A percentile compares a stretch with the other conserved stretches of the same genome.
Evolutionary conservation across 441 rosid species (phyloP).

Genomic region (Brassica balearica): DNA sequence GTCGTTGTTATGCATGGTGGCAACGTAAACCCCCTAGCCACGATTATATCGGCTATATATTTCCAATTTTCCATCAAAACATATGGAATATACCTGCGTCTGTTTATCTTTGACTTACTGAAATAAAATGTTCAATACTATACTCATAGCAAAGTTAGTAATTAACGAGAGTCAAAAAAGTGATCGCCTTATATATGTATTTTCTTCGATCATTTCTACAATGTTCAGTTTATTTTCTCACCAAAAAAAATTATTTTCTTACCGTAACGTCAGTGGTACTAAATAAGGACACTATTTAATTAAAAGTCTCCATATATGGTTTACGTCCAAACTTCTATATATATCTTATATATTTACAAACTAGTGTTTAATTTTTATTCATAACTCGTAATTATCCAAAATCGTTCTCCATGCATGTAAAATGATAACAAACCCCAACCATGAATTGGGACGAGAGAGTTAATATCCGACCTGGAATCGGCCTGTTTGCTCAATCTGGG

Average conservation of each 20-base stretch:
- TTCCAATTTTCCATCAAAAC: slow-evolving; percentile 10
- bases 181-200: neutral
- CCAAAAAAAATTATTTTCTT: too few species aligned
- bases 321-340: slow-evolving; percentile 7
- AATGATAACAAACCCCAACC: neutral
- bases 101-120: neutral
- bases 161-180: neutral
- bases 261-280: too few species aligned
- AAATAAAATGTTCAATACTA: neutral
- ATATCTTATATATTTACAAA: neutral
- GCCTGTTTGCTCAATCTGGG: neutral
- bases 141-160: neutral
- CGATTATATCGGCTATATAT: slow-evolving; percentile 17
- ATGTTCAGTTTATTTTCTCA: too few species aligned
- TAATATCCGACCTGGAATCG: too few species aligned
- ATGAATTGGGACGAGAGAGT: too few species aligned
- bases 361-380: neutral
- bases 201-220: too few species aligned
- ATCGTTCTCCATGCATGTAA: neutral
- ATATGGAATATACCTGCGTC: slow-evolving; percentile 11
- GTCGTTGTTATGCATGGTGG: slow-evolving; percentile 33
- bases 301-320: neutral
- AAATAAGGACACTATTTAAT: neutral
- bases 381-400: neutral
- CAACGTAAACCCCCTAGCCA: slow-evolving; percentile 44